Conservation (phyloP, 2,329 filamentous ascomycete species). For the Paraphoma sp. region DNA sequence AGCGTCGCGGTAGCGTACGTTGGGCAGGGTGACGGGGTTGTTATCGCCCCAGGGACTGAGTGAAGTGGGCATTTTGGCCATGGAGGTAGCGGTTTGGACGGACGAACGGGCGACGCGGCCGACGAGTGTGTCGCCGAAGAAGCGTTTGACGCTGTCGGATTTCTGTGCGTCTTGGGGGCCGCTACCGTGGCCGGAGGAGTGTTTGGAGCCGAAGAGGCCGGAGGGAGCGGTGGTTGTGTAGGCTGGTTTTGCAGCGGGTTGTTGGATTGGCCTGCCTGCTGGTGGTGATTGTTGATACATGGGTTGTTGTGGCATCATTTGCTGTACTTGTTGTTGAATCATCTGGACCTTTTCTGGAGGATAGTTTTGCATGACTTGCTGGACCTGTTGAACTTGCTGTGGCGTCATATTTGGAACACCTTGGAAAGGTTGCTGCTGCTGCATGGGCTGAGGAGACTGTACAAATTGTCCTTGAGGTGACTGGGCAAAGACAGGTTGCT, state of each 20-base stretch:
- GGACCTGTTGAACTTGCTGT: conserved; percentile 38
- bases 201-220: conserved; percentile 33
- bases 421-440: conserved; percentile 27
- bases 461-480: conserved; percentile 14
- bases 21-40: conserved; percentile 48
- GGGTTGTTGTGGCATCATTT: conserved; percentile 12
- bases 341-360: conserved; percentile 41
- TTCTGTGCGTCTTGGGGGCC: conserved; percentile 37
- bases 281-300: conserved; percentile 16
- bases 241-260: conserved; percentile 23
- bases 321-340: conserved; percentile 38
- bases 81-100: conserved; percentile 41
- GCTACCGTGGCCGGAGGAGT: conserved; percentile 21
- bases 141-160: conserved; percentile 39
- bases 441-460: conserved; percentile 14
- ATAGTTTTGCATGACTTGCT: conserved; percentile 37
- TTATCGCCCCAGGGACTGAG: conserved; percentile 50
- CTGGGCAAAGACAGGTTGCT: conserved; percentile 14
- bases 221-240: conserved; percentile 33
- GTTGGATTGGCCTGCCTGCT: conserved; percentile 9
- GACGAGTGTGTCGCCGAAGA: conserved; percentile 47
- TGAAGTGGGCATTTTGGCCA: conserved; percentile 41
- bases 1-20: conserved; percentile 48
- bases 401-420: conserved; percentile 30
- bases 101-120: conserved; percentile 45